Conservation (phyloP, 169 alveolate species). For the Cryptosporidium sp. region DNA sequence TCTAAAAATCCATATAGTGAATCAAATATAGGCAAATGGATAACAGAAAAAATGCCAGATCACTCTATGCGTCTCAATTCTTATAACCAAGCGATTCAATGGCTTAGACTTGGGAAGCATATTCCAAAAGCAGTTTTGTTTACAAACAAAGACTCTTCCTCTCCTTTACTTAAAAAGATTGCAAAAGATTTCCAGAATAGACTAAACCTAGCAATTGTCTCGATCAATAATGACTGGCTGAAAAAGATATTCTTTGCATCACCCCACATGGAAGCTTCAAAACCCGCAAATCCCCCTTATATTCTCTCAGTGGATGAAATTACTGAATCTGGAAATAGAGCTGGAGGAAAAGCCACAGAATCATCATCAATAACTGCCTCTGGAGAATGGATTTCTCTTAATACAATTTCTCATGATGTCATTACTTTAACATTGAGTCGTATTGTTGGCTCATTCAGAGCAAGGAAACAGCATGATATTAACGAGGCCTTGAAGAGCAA, state of each 20-base stretch:
- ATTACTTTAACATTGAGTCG: conserved; percentile 67
- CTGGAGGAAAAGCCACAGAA: background rate
- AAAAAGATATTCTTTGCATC: conserved; percentile 43
- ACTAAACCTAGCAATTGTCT: conserved; percentile 52
- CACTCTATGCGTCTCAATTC: conserved; percentile 37
- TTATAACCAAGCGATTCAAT: conserved; percentile 36
- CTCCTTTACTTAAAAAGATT: conserved; percentile 60
- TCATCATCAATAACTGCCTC: conserved; percentile 10
- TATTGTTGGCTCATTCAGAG: conserved; percentile 69
- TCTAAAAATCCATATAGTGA: conserved; percentile 45
- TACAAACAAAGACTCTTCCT: conserved; percentile 53
- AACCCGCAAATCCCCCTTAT: conserved; percentile 50
- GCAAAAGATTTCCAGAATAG: conserved; percentile 69
- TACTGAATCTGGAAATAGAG: conserved; percentile 3
- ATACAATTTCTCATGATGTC: conserved; percentile 63
- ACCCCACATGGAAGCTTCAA: conserved; percentile 65
- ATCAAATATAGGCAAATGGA: conserved; percentile 70
- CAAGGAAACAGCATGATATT: conserved; percentile 35
- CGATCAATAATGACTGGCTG: conserved; percentile 22
- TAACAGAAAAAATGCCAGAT: conserved; percentile 69
- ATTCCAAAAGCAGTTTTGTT: conserved; percentile 73
- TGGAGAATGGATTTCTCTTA: conserved; percentile 70
- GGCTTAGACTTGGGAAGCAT: conserved; percentile 50
- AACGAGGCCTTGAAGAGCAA: conserved; percentile 28
- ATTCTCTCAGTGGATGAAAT: conserved; percentile 62